These are phyloP conservation scores for Paraphaeosphaeria sporulosa DNA, from an alignment of 2,329 filamentous ascomycete genomes.

Conservation along the genomic window DNA sequence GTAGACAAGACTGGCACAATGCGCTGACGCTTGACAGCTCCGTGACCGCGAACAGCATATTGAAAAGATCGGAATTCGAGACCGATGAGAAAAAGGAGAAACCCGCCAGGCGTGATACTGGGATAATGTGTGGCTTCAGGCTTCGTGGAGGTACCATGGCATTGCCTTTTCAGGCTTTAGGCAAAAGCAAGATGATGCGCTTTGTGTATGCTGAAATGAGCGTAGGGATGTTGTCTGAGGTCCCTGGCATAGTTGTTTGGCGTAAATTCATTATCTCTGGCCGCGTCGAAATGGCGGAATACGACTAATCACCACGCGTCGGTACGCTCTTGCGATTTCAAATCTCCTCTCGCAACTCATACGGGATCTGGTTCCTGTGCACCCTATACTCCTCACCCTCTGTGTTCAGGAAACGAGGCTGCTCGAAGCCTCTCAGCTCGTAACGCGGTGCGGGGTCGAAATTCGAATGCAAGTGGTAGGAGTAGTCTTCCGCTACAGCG, in stretches of 20 bases:
- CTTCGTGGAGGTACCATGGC: background rate
- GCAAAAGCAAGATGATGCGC: background rate
- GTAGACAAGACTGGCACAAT: too few species aligned
- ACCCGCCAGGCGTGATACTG: background rate
- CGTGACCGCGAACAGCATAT: background rate
- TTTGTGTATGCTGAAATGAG: background rate
- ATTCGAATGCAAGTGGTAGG: background rate
- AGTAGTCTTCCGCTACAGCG: constrained; percentile 9
- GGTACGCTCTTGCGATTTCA: background rate
- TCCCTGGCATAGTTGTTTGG: too few species aligned
- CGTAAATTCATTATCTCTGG: too few species aligned
- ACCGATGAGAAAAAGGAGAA: background rate
- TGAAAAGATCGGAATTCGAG: background rate
- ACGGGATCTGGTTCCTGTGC: background rate
- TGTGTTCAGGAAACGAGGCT: background rate
- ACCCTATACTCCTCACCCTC: background rate
- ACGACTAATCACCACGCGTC: background rate
- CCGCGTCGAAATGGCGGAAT: background rate
- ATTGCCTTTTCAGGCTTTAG: background rate
- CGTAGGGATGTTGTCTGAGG: background rate
- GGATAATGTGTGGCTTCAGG: background rate
- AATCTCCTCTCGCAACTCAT: background rate
- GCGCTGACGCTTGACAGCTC: background rate
- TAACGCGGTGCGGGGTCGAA: background rate
- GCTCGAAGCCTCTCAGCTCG: background rate